A percentile compares a stretch with the other conserved stretches of the same genome.
These are phyloP conservation scores for Leccinum pachyderme DNA, from an alignment of 1,284 basidiomycete species.

Conservation along the genomic window DNA sequence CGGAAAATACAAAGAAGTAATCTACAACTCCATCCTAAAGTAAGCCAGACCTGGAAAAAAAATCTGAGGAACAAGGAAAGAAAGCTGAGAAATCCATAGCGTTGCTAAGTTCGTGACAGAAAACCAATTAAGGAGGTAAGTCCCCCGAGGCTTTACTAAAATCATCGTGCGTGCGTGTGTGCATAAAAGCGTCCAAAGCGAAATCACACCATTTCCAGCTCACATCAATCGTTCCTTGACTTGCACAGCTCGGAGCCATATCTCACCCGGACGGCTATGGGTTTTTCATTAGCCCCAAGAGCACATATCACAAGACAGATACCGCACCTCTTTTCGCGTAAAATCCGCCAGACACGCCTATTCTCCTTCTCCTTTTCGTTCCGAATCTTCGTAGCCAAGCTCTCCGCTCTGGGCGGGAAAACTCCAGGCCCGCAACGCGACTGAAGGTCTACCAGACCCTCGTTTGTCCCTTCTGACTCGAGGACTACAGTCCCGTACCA, in stretches of 20 bases:
- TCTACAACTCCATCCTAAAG: background rate
- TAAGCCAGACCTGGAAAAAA: background rate
- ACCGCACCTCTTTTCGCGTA: constrained; percentile 75
- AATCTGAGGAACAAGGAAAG: background rate
- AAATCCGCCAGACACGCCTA: constrained; percentile 63
- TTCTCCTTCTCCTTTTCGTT: constrained; percentile 44
- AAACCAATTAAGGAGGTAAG: background rate
- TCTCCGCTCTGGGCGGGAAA: constrained; percentile 55
- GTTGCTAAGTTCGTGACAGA: background rate
- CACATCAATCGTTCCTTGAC: constrained; percentile 54
- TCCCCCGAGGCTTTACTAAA: background rate
- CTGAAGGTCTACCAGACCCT: constrained; percentile 75
- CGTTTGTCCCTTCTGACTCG: constrained; percentile 81
- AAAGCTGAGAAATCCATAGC: background rate
- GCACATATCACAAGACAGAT: constrained; percentile 1
- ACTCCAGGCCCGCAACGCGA: constrained; percentile 62
- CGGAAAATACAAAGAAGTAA: background rate
- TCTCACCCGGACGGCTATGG: constrained; percentile 72
- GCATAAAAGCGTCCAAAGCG: background rate
- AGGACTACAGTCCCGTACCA: constrained; percentile 80
- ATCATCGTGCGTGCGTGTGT: background rate
- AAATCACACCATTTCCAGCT: constrained; percentile 2
- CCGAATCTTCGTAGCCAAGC: constrained; percentile 27
- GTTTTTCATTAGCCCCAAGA: constrained; percentile 4
- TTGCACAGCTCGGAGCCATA: constrained; percentile 72